phyloP scores from a whole-genome alignment of 164 flowering plant species.

The Buxus sempervirens region DNA sequence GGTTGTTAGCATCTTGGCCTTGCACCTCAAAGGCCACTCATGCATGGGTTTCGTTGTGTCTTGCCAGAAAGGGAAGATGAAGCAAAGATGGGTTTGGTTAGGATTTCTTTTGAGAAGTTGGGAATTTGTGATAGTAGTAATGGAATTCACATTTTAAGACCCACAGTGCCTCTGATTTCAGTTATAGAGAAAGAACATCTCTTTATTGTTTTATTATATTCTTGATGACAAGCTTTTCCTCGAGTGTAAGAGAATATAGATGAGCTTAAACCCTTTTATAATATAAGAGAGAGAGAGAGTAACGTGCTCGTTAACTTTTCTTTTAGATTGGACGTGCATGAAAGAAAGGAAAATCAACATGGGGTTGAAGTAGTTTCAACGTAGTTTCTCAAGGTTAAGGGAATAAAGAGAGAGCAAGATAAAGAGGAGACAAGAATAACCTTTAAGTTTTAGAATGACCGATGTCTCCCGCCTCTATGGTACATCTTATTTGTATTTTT shows the following conservation, averaged over 20 bases:
- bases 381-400: slow-evolving; percentile 33
- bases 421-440: slow-evolving; percentile 36
- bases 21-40: too few species aligned
- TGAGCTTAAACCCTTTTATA: not conserved
- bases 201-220: slow-evolving; percentile 47
- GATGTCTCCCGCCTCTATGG: not conserved
- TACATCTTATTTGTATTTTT: not conserved
- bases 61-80: too few species aligned
- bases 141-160: too few species aligned
- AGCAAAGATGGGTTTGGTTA: too few species aligned
- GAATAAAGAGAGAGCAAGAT: slow-evolving; percentile 40
- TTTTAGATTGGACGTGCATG: slow-evolving; percentile 47
- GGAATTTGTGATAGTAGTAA: slow-evolving; percentile 9
- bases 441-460: slow-evolving; percentile 25
- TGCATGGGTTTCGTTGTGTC: too few species aligned
- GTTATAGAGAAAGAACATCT: slow-evolving; percentile 18
- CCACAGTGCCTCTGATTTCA: too few species aligned
- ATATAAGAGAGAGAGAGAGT: slow-evolving; percentile 24
- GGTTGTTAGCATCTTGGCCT: too few species aligned
- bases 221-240: slow-evolving; percentile 23
- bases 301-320: slow-evolving; percentile 36
- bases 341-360: slow-evolving; percentile 25
- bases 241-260: not conserved
- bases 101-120: too few species aligned
- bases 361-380: slow-evolving; percentile 36